Evolutionary conservation across 2,329 filamentous ascomycete species (phyloP), one percentile per base, ranked within the genome.

Genomic region (Aspergillus pseudonomiae): DNA sequence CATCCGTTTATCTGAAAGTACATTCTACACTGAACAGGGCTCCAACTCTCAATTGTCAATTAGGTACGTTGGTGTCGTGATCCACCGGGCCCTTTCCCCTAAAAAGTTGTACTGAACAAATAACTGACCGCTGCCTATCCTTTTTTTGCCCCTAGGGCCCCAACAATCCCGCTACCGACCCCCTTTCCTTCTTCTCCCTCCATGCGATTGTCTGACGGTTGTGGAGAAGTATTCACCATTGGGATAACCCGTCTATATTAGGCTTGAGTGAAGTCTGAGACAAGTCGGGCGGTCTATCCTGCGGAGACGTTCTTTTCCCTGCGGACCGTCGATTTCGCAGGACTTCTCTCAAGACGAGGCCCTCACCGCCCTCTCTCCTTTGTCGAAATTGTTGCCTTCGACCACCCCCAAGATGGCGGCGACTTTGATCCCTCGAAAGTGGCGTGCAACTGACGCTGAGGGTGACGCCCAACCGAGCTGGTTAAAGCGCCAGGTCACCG

Each of bases 401-500:
- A 62, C 52, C 55, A 36, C 19, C 65, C 57, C 61, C 68, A 85
- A 80, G 79, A 81, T 85, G 76, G 82, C 80, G 69, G 80, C 82
- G 62, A 80, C 80, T 41, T 76, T 86, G 57, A 80, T 86, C 39
- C 83, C 84, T 59, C 81, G 82, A 67, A 82, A 82, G 65, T 81
- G 85, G 73, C 82, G 83, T 64, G 75, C 80, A 61, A 75, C 80
- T 61, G 78, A 82, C 65, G 78, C 79, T 53, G 78, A 77, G 34
- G 76, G 78, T 66, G 74, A 78, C 43, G 74, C 77, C n/a, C 79
- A 80, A 63, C 85, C 86, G 1, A 81, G 82, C 70, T 88, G 85
- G 82, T 81, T 88, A 73, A 86, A 87, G 73, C 83, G 82, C 66
- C 82, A 83, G 65, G 76, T 96, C 74, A 96, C 93, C 5, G 90